A percentile compares a stretch with the other conserved stretches of the same genome.
phyloP scores from a whole-genome alignment of 1,284 basidiomycete species.

The Athelia psychrophila region DNA sequence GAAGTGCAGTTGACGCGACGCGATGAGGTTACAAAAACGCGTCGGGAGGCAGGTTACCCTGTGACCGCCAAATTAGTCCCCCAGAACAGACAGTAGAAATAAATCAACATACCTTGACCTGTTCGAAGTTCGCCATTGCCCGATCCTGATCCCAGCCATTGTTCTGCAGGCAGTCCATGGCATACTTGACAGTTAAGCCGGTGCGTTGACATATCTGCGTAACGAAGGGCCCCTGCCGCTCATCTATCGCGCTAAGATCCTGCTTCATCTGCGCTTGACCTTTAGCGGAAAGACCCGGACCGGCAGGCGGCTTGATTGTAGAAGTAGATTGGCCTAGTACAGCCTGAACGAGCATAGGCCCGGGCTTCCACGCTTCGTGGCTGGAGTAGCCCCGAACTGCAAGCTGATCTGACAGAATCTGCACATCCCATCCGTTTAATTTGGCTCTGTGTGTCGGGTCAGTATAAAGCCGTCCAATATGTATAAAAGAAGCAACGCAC shows the following conservation, averaged over 20 bases:
- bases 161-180: constrained; percentile 77
- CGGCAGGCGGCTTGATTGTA: constrained; percentile 21
- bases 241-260: constrained; percentile 54
- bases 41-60: constrained; percentile 40
- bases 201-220: constrained; percentile 69
- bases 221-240: constrained; percentile 65
- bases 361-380: constrained; percentile 74
- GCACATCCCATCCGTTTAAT: constrained; percentile 84
- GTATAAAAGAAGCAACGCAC: constrained; percentile 46
- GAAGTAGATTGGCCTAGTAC: constrained; percentile 23
- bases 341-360: constrained; percentile 66
- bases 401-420: constrained; percentile 88
- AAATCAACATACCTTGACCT: constrained; percentile 64
- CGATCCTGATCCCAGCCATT: constrained; percentile 80
- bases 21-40: constrained; percentile 40
- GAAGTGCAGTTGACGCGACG: neutral
- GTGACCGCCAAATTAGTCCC: constrained; percentile 14
- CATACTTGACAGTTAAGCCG: constrained; percentile 71
- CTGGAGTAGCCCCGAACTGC: constrained; percentile 83
- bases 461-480: constrained; percentile 1
- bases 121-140: constrained; percentile 80
- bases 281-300: constrained; percentile 15
- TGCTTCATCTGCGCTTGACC: constrained; percentile 30
- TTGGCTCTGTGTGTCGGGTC: constrained; percentile 55
- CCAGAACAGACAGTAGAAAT: constrained; percentile 9